Conservation (phyloP, 1,284 basidiomycete genomes). For the Neonothopanus nambi region DNA sequence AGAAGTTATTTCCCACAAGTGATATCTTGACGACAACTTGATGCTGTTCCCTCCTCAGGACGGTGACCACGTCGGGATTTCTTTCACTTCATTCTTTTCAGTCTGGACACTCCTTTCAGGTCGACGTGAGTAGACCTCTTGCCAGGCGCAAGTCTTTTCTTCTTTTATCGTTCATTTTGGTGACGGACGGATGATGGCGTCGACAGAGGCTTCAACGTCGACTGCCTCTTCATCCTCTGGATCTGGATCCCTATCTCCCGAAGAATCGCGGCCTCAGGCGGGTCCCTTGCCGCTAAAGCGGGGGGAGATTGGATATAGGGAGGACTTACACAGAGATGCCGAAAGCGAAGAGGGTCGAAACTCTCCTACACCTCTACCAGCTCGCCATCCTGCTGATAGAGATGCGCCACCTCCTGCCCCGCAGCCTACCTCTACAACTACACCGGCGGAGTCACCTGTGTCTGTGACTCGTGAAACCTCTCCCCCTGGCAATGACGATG, state of each 20-base stretch:
- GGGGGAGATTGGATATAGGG: constrained; percentile 64
- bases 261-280: constrained; percentile 46
- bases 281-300: constrained; percentile 62
- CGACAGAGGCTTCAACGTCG: constrained; percentile 16
- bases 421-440: constrained; percentile 16
- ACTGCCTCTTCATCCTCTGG: constrained; percentile 16
- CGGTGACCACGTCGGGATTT: too few species aligned
- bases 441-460: constrained; percentile 21
- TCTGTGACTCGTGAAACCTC: constrained; percentile 6
- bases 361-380: constrained; percentile 27
- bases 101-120: background rate
- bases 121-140: constrained; percentile 17
- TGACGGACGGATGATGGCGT: constrained; percentile 10
- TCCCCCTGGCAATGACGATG: constrained; percentile 23
- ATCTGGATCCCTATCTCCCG: constrained; percentile 16
- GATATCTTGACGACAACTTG: too few species aligned
- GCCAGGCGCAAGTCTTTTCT: constrained; percentile 27
- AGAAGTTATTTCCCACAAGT: too few species aligned
- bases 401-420: constrained; percentile 28
- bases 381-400: constrained; percentile 61
- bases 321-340: constrained; percentile 35
- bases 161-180: constrained; percentile 17
- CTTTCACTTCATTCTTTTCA: too few species aligned
- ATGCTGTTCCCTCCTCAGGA: too few species aligned
- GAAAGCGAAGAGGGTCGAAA: constrained; percentile 19